These are phyloP conservation scores for Stipa capillata DNA, from an alignment of 176 grass and related monocot species.

Conservation along the genomic window DNA sequence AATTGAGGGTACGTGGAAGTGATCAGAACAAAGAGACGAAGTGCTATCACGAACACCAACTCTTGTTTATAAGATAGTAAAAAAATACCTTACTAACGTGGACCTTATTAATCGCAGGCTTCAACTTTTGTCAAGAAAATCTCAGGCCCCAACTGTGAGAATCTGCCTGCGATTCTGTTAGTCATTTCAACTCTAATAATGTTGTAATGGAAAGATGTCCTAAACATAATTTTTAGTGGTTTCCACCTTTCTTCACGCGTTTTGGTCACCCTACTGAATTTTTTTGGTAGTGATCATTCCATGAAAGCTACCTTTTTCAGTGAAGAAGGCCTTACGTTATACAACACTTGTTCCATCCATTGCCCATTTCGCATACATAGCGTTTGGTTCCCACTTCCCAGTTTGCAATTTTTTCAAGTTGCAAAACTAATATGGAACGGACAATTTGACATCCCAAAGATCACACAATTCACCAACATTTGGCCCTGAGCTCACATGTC, in stretches of 20 bases:
- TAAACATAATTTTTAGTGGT: not conserved
- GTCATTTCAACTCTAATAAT: not conserved
- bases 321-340: not conserved
- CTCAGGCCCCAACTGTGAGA: too few relatives aligned
- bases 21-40: too few relatives aligned
- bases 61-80: too few relatives aligned
- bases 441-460: not conserved
- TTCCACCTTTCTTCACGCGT: not conserved
- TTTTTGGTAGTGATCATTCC: slow-evolving; percentile 9
- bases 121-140: too few relatives aligned
- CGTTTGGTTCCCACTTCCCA: not conserved
- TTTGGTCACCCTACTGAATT: slow-evolving; percentile 5
- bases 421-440: not conserved
- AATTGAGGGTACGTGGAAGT: too few relatives aligned
- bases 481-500: not conserved
- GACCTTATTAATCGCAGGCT: too few relatives aligned
- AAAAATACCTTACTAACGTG: too few relatives aligned
- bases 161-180: too few relatives aligned
- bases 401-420: not conserved
- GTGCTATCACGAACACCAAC: too few relatives aligned
- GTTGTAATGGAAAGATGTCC: not conserved
- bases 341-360: not conserved
- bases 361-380: too few relatives aligned
- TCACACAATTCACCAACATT: not conserved
- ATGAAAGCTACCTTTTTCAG: slow-evolving; percentile 16